Percentiles rank a stretch among this genome's conserved stretches.
Evolutionary conservation across 2,329 filamentous ascomycete species (phyloP).

Genomic region (Stromatinia cepivora): DNA sequence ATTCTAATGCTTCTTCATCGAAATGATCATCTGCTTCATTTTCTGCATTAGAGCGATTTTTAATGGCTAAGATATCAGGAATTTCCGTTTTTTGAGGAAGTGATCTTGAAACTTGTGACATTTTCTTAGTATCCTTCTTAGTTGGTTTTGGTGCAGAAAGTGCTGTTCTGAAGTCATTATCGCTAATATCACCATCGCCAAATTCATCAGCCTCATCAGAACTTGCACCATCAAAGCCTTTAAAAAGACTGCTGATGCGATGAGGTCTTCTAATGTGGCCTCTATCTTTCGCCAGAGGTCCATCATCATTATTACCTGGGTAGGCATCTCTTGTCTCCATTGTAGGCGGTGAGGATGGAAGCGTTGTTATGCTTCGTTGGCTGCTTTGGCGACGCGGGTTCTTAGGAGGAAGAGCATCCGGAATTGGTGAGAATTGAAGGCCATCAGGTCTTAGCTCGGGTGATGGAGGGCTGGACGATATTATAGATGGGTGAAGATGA

Average conservation of each 20-base stretch:
- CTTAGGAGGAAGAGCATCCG: slow-evolving; percentile 56
- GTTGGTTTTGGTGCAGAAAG: slow-evolving; percentile 61
- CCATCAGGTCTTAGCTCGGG: slow-evolving; percentile 45
- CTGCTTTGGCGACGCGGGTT: slow-evolving; percentile 58
- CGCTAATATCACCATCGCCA: slow-evolving; percentile 60
- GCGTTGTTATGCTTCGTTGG: slow-evolving; percentile 46
- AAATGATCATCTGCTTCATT: slow-evolving; percentile 29
- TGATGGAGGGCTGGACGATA: slow-evolving; percentile 61
- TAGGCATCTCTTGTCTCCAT: slow-evolving; percentile 63
- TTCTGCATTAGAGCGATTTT: background rate
- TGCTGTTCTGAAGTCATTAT: slow-evolving; percentile 66
- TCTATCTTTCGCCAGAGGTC: slow-evolving; percentile 59
- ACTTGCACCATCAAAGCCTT: slow-evolving; percentile 74
- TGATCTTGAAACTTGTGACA: slow-evolving; percentile 33
- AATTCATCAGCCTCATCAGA: slow-evolving; percentile 67
- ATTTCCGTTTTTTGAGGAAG: slow-evolving; percentile 37
- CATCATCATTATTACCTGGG: slow-evolving; percentile 78
- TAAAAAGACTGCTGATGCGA: slow-evolving; percentile 81
- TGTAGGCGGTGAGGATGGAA: slow-evolving; percentile 52
- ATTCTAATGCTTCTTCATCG: slow-evolving; percentile 31
- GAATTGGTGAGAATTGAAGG: slow-evolving; percentile 51
- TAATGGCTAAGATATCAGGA: slow-evolving; percentile 28
- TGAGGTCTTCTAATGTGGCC: slow-evolving; percentile 65
- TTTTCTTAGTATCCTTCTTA: slow-evolving; percentile 26
- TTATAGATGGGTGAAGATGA: slow-evolving; percentile 76